Evolutionary conservation across 169 alveolate genomes (phyloP).

Genomic region (Plasmodium chabaudi): DNA sequence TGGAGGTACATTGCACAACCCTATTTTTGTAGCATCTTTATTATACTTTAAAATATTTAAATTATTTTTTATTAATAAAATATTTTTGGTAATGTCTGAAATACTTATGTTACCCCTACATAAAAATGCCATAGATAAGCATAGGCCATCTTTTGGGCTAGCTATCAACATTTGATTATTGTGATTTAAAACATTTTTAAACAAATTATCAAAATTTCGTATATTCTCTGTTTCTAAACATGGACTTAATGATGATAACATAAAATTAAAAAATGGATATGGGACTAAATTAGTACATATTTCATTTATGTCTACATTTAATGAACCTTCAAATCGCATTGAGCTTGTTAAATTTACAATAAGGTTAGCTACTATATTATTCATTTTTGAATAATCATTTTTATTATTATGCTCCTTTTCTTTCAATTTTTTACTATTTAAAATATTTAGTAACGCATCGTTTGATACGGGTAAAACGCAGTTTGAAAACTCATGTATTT

Average conservation of each 20-base stretch:
- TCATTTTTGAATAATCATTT: constrained; percentile 75
- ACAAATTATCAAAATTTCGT: constrained; percentile 59
- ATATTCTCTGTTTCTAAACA: constrained; percentile 74
- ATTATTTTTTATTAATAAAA: constrained; percentile 88
- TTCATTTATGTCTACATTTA: constrained; percentile 95
- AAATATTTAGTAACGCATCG: constrained; percentile 83
- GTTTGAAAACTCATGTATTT: constrained; percentile 91
- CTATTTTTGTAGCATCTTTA: constrained; percentile 94
- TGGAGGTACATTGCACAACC: constrained; percentile 92
- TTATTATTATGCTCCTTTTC: constrained; percentile 43
- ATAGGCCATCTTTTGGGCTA: constrained; percentile 88
- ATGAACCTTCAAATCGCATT: constrained; percentile 96
- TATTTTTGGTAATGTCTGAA: constrained; percentile 92
- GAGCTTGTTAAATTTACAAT: constrained; percentile 91
- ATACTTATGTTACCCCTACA: constrained; percentile 92
- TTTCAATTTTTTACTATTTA: constrained; percentile 65
- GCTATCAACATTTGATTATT: constrained; percentile 83
- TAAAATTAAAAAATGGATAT: constrained; percentile 92
- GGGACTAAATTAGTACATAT: constrained; percentile 96
- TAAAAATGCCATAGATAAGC: constrained; percentile 93
- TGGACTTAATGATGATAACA: constrained; percentile 91
- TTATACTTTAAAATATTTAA: constrained; percentile 92
- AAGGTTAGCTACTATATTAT: constrained; percentile 74
- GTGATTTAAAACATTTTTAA: constrained; percentile 82
- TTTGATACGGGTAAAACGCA: constrained; percentile 94